Evolutionary conservation across 2,329 filamentous ascomycete genomes (phyloP).

Genomic region (Microdochium trichocladiopsis): DNA sequence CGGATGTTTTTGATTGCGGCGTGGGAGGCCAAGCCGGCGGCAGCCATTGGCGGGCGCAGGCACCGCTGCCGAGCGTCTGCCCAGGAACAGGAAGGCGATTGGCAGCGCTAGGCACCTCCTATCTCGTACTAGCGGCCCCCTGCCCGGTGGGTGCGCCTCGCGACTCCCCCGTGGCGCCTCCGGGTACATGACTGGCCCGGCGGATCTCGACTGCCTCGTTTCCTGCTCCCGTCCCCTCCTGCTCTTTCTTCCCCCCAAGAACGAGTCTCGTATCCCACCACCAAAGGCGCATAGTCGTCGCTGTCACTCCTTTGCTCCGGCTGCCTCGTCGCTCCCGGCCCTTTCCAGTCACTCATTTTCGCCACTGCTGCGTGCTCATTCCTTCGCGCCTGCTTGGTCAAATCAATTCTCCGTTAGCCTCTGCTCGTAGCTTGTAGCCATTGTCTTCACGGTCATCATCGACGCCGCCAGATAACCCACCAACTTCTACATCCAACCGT

Average conservation of each 20-base stretch:
- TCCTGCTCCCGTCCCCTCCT: not conserved
- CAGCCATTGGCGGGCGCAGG: not conserved
- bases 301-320: not conserved
- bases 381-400: not conserved
- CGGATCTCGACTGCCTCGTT: not conserved
- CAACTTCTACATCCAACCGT: too few species aligned
- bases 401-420: not conserved
- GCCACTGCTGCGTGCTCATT: not conserved
- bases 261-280: conserved; percentile 1
- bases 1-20: not conserved
- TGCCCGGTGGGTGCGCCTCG: not conserved
- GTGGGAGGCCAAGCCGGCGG: not conserved
- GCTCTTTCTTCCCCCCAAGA: not conserved
- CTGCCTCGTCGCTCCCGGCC: not conserved
- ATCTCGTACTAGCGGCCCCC: not conserved
- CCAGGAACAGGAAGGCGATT: not conserved
- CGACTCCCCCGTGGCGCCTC: too few species aligned
- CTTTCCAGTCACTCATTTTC: not conserved
- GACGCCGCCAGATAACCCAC: too few species aligned
- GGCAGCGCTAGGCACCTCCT: not conserved
- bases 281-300: not conserved
- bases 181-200: not conserved
- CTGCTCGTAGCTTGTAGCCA: not conserved
- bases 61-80: too few species aligned
- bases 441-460: not conserved